These are phyloP conservation scores for Penicillium steckii DNA, from an alignment of 495 filamentous ascomycete species.

Conservation along the genomic window DNA sequence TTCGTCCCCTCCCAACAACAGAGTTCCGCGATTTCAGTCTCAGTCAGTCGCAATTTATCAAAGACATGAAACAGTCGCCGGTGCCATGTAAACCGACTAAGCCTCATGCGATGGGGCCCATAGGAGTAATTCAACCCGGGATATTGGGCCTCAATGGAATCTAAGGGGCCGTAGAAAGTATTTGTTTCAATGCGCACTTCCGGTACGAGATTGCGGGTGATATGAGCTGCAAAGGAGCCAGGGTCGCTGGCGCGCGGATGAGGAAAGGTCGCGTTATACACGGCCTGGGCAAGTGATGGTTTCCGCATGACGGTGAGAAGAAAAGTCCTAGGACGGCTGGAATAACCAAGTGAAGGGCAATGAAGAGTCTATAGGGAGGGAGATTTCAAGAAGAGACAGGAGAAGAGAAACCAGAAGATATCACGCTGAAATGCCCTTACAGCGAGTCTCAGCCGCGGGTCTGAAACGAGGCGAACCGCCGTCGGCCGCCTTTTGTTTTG, in stretches of 20 bases:
- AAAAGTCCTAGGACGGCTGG: too few species aligned
- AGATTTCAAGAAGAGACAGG: neutral
- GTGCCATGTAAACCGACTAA: conserved; percentile 80
- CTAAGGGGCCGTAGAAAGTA: conserved; percentile 80
- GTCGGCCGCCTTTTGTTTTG: neutral
- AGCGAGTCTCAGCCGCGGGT: conserved; percentile 2
- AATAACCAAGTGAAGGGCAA: too few species aligned
- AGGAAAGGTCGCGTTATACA: conserved; percentile 60
- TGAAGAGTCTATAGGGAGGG: neutral
- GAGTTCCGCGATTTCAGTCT: conserved; percentile 69
- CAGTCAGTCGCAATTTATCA: conserved; percentile 73
- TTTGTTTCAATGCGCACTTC: conserved; percentile 86
- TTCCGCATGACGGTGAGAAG: conserved; percentile 51
- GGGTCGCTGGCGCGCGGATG: conserved; percentile 54
- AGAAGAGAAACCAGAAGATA: neutral
- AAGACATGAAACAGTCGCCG: conserved; percentile 79
- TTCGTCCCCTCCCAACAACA: conserved; percentile 95
- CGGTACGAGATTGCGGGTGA: conserved; percentile 70
- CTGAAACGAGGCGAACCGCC: conserved; percentile 12
- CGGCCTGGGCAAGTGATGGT: conserved; percentile 51
- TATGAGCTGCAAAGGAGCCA: conserved; percentile 55
- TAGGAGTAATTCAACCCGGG: conserved; percentile 86
- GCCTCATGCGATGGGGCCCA: conserved; percentile 76
- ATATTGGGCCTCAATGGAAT: conserved; percentile 85
- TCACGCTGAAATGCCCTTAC: neutral